Conservation (phyloP, 179 eudicot species). For the Carnegiea gigantea region DNA sequence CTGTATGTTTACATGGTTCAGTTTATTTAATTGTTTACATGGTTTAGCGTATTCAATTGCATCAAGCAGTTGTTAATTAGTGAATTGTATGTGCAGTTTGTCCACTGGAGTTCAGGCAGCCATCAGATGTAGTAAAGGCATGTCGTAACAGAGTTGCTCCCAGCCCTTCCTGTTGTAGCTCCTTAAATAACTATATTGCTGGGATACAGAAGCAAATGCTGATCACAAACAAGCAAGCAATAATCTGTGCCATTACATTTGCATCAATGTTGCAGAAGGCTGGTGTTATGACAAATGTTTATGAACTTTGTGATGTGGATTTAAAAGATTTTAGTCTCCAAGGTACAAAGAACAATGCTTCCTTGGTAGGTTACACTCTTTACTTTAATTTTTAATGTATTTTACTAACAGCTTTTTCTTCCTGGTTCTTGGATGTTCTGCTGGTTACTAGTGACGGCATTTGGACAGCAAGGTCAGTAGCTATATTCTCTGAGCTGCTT, state of each 20-base stretch:
- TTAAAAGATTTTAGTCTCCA: slow-evolving; percentile 90
- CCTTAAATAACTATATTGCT: slow-evolving; percentile 67
- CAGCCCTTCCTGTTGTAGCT: slow-evolving; percentile 87
- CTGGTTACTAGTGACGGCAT: slow-evolving; percentile 53
- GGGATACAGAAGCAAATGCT: slow-evolving; percentile 84
- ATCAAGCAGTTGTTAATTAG: background rate
- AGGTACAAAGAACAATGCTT: slow-evolving; percentile 41
- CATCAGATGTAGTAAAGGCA: slow-evolving; percentile 72
- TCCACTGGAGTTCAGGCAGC: slow-evolving; percentile 72
- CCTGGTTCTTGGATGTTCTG: slow-evolving; percentile 20
- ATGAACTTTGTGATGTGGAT: slow-evolving; percentile 96
- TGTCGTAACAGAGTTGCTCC: slow-evolving; percentile 85
- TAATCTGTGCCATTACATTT: slow-evolving; percentile 76
- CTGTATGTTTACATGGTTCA: background rate
- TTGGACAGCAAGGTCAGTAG: slow-evolving; percentile 74
- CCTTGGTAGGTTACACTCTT: background rate
- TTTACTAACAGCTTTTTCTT: slow-evolving; percentile 24
- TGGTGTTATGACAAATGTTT: slow-evolving; percentile 85
- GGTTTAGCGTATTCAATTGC: background rate
- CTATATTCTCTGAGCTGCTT: slow-evolving; percentile 11
- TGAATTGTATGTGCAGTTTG: slow-evolving; percentile 56
- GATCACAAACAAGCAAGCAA: slow-evolving; percentile 90
- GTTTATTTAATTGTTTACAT: background rate
- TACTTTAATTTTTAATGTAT: background rate
- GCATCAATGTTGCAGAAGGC: slow-evolving; percentile 78